Percentiles rank a stretch among this genome's conserved stretches.
phyloP scores from a whole-genome alignment of 1,284 basidiomycete species.

The Cutaneotrichosporon sp. region DNA sequence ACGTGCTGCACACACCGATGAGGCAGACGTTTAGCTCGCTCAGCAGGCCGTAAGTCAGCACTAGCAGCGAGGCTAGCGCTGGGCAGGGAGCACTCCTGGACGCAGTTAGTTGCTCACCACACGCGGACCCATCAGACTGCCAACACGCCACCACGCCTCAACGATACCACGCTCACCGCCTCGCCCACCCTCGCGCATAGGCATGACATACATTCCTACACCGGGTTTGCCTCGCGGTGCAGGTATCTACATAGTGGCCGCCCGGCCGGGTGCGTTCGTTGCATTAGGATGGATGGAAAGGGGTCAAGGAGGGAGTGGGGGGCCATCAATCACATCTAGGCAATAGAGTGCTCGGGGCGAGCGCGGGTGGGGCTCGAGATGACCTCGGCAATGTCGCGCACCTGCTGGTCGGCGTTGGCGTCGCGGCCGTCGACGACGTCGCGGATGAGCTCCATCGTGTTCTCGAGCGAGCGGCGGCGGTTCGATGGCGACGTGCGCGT shows the following conservation, averaged over 20 bases:
- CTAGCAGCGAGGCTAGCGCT: too few species aligned
- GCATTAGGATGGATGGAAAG: constrained; percentile 5
- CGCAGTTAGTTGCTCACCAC: too few species aligned
- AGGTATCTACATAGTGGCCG: constrained; percentile 21
- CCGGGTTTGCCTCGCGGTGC: constrained; percentile 14
- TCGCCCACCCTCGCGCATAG: constrained; percentile 8
- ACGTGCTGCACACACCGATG: too few species aligned
- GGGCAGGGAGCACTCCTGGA: too few species aligned
- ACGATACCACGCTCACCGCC: background rate
- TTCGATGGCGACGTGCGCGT: constrained; percentile 96
- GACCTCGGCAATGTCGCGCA: constrained; percentile 52
- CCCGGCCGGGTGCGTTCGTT: constrained; percentile 3
- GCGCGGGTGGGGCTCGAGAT: constrained; percentile 46
- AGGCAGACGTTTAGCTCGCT: too few species aligned
- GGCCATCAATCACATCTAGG: constrained; percentile 16
- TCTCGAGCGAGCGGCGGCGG: constrained; percentile 87
- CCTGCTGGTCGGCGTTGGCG: constrained; percentile 46
- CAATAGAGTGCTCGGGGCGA: constrained; percentile 24
- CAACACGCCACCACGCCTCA: too few species aligned
- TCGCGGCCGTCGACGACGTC: constrained; percentile 75
- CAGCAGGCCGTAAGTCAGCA: too few species aligned
- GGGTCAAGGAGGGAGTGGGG: background rate
- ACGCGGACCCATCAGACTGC: too few species aligned
- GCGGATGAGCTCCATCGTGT: constrained; percentile 93
- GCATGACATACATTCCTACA: constrained; percentile 22